These are phyloP conservation scores for Alternaria conjuncta DNA, from an alignment of 2,329 filamentous ascomycete genomes.

Conservation along the genomic window DNA sequence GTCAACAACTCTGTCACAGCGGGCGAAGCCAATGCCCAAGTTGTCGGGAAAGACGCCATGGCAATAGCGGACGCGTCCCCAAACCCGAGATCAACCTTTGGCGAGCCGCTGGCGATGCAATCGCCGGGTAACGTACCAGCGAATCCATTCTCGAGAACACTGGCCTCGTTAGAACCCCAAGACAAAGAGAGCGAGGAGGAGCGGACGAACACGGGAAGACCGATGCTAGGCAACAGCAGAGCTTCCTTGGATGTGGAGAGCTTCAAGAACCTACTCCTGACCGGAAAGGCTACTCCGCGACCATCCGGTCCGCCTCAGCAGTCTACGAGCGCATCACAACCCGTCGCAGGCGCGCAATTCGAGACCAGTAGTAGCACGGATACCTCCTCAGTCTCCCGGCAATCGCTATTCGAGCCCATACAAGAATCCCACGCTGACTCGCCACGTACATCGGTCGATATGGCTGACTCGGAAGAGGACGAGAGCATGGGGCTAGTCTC, in stretches of 20 bases:
- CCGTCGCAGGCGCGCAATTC: conserved; percentile 31
- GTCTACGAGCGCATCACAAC: conserved; percentile 27
- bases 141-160: conserved; percentile 49
- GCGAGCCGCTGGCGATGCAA: conserved; percentile 17
- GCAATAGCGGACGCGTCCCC: conserved; percentile 29
- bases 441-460: conserved; percentile 65
- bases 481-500: conserved; percentile 44
- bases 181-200: conserved; percentile 32
- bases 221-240: conserved; percentile 35
- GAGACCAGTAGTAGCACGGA: conserved; percentile 63
- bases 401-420: conserved; percentile 63
- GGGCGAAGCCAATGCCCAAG: conserved; percentile 21
- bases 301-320: conserved; percentile 34
- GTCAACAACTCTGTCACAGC: conserved; percentile 23
- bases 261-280: conserved; percentile 78
- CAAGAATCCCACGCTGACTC: conserved; percentile 57
- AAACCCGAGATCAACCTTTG: conserved; percentile 28
- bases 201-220: conserved; percentile 35
- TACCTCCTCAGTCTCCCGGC: conserved; percentile 64
- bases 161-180: conserved; percentile 46
- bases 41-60: conserved; percentile 29
- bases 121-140: conserved; percentile 31
- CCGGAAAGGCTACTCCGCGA: conserved; percentile 63
- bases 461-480: conserved; percentile 59
- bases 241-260: conserved; percentile 74